Evolutionary conservation across 768 basidiomycete species (phyloP), one percentile per base, ranked within the genome.

Genomic region (Phanerochaete carnosa): DNA sequence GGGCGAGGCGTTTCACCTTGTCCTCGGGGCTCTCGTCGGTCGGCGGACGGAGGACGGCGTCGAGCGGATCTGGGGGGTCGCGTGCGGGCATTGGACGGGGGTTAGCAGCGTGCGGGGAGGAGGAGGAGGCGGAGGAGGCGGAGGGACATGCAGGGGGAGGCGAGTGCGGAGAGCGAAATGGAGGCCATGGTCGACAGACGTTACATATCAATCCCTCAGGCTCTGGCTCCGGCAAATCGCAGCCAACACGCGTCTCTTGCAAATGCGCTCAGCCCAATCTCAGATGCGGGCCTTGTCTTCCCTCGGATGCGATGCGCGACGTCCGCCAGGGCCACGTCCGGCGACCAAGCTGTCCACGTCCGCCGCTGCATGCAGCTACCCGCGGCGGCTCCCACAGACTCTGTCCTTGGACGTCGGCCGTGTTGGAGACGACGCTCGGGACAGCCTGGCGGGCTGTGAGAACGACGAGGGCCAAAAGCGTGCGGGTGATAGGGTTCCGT

Each of bases 11-110:
- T 53, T 77, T 66, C 8, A 77, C 70, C 47, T 83, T 82, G 69
- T 89, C 76, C 33, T 84, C 81, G 4, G 81, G 78, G 0, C 87
- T 77, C 73, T 92, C 90, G 76, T 86, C 79, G 15, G 80, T 73
- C 8, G 90, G 90, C 2, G 90, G 90, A 33, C 76, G 77, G 59
- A 91, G 82, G 43, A 78, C 78, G 58, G 80, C 79, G 69, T 88
- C 83, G 66, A 92, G 80, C 26, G 89, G 89, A 75, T 90, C 89
- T 1, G 64, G 46, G 55, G 67, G 62, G 16, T 65, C 66, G 55
- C 70, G 63, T 51, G 65, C 65, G 56, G 68, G 70, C 70, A 71
- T 71, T 59, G 59, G 26, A 22, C n/a, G 53, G 39, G 39, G 39
- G 8, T 19, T 43, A 43, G 39, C 39, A 19, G 15, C 19, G 30